Conservation (phyloP, 257 asterid species). For the Petunia axillaris region DNA sequence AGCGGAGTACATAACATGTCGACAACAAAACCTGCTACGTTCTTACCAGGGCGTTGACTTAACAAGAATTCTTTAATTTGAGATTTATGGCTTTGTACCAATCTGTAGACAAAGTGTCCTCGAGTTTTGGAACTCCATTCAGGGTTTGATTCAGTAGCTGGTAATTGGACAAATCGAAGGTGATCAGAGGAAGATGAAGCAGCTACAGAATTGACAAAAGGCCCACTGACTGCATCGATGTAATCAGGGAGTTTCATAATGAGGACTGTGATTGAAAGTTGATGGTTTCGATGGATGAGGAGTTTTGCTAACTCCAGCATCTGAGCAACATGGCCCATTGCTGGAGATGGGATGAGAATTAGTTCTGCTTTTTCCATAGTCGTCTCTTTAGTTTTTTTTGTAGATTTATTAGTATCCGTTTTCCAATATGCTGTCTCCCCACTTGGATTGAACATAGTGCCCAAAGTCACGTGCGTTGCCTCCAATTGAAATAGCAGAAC, state of each 20-base stretch:
- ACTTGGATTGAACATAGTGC: neutral
- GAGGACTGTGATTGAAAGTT: slow-evolving; percentile 20
- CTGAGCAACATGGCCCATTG: slow-evolving; percentile 67
- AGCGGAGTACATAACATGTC: slow-evolving; percentile 73
- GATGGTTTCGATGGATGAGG: neutral
- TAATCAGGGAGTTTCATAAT: slow-evolving; percentile 15
- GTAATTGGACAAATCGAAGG: slow-evolving; percentile 57
- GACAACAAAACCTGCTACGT: slow-evolving; percentile 43
- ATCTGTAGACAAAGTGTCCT: slow-evolving; percentile 56
- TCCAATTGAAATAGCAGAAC: neutral
- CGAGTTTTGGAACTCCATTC: slow-evolving; percentile 69
- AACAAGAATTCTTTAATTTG: slow-evolving; percentile 46
- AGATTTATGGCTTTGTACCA: slow-evolving; percentile 48
- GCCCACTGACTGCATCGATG: slow-evolving; percentile 23
- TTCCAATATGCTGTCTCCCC: neutral
- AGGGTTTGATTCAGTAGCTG: slow-evolving; percentile 47
- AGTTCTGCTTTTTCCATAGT: slow-evolving; percentile 32
- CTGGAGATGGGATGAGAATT: slow-evolving; percentile 66
- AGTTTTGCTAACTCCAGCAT: slow-evolving; percentile 25
- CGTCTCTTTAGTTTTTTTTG: neutral
- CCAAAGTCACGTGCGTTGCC: neutral
- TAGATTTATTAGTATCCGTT: neutral
- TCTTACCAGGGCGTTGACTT: neutral
- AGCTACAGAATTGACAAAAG: slow-evolving; percentile 49
- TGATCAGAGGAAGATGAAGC: slow-evolving; percentile 30